phyloP scores from a whole-genome alignment of 2,329 filamentous ascomycete species.

The Xylaria sp. region DNA sequence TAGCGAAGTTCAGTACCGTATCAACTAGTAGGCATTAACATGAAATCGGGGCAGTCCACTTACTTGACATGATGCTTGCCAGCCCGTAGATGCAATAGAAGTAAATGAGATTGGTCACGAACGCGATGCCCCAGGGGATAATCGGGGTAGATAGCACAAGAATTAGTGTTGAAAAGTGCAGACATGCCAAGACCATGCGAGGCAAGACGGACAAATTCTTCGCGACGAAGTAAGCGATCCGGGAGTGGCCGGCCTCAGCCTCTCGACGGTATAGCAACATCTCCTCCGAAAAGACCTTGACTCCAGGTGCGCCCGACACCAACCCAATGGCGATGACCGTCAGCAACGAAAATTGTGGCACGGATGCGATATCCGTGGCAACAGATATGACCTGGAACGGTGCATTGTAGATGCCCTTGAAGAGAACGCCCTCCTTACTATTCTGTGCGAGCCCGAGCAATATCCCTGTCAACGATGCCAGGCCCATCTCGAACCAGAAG shows the following conservation, averaged over 20 bases:
- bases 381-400: conserved; percentile 58
- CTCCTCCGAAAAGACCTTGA: conserved; percentile 62
- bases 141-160: conserved; percentile 55
- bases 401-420: conserved; percentile 56
- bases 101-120: conserved; percentile 58
- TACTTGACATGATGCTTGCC: conserved; percentile 54
- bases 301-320: conserved; percentile 58
- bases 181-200: conserved; percentile 55
- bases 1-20: background rate
- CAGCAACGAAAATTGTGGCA: conserved; percentile 59
- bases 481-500: conserved; percentile 60
- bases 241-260: conserved; percentile 60
- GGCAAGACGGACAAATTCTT: conserved; percentile 59
- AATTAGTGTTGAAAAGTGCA: conserved; percentile 61
- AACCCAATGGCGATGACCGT: conserved; percentile 61
- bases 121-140: conserved; percentile 56
- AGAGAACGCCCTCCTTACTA: conserved; percentile 56
- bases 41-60: background rate
- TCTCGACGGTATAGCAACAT: conserved; percentile 61
- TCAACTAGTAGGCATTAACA: no score
- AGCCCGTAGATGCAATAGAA: conserved; percentile 65
- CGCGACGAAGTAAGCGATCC: conserved; percentile 61
- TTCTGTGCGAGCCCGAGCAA: conserved; percentile 61
- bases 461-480: conserved; percentile 57
- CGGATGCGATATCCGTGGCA: conserved; percentile 55